Base-by-base conservation (phyloP, 1,284 basidiomycete genomes). In the Porphyrellus sp. region DNA sequence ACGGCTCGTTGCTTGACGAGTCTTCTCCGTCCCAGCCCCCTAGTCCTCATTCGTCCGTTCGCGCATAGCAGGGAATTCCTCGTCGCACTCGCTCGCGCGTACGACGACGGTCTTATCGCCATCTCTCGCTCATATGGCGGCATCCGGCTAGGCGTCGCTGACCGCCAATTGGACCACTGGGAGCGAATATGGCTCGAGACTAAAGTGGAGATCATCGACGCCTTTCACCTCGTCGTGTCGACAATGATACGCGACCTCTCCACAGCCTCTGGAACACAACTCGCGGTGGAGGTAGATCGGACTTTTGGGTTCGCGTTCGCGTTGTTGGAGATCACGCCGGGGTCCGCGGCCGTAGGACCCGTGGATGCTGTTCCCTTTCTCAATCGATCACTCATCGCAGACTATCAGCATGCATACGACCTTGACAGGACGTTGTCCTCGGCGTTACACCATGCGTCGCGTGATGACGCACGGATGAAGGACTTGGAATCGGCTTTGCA, bases 371-470 rank as follows among this genome's bases (percentile, higher is more conserved):
- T 74, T 8, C 81, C 86, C 1, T 90, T 86, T 68, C 75, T 87
- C 48, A 78, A 87, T 60, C 79, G 78, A 16, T 65, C 85, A 13
- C 74, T 90, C 23, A 65, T 90, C 15, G 76, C 76, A 11, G 88
- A 90, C 62, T 89, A 89, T 65, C 82, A 89, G 52, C 74, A 82
- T 38, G 73, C 81, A 2, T 86, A 88, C 65, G 74, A 80, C 40
- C 70, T 89, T 12, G 74, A 77, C 9, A 68, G 63, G 27, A 76
- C 75, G 1, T 73, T 90, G 13, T 60, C 72, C 9, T 70, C 71
- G 5, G 74, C 76, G 12, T 66, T 86, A 9, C 69, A 63, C 18
- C 68, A 73, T 41, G 71, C 73, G 0, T 67, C 71, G 12, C 77
- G 78, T 30, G 79, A 81, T 48, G 82, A 86, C 56, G 76, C 77